Base-by-base conservation (phyloP, 768 basidiomycete species). In the Pulveroboletus sp. region DNA sequence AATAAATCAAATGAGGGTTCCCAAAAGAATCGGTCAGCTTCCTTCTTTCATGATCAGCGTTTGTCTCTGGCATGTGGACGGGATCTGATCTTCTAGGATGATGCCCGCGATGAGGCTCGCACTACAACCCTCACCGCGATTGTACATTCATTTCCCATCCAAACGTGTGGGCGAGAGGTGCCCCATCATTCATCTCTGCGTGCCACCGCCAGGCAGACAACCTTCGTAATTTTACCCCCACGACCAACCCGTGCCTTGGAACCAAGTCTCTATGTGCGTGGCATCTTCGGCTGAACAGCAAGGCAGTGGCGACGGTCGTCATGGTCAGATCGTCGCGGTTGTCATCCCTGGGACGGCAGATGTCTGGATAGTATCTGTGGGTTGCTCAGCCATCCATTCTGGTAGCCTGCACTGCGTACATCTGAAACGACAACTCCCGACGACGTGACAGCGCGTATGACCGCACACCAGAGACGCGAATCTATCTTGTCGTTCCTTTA, bases 31-130 rank as follows among this genome's bases (percentile, higher is more conserved):
- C 44, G 37, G 31, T 27, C 5, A 4, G 52, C 42, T 5, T 32
- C 51, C 42, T 5, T 32, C 51, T 12, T 29, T 62, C 56, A 62
- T 62, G 63, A 65, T 64, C 63, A 63, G 49, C 61, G 61, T 41
- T 49, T 45, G 34, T 35, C 41, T n/a, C 13, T 31, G 20, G 19
- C 17, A 29, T 29, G 43, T 31, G 7, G 22, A 5, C n/a, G 1
- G 41, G 37, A 47, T 55, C 49, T 54, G 34, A 49, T 64, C 53
- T 54, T 32, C 36, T 17, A 39, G 46, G 3, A 36, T 37, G 22
- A 58, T 61, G 24, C 34, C 58, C 53, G 46, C 37, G 35, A 20
- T 40, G 35, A 17, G 31, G 30, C 49, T 29, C 44, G 19, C 31
- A 2, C 14, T 9, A 11, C 27, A 12, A 6, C 31, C 12, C 10